These are phyloP conservation scores for Clitoria ternatea DNA, from an alignment of 306 rosid species.

Conservation along the genomic window DNA sequence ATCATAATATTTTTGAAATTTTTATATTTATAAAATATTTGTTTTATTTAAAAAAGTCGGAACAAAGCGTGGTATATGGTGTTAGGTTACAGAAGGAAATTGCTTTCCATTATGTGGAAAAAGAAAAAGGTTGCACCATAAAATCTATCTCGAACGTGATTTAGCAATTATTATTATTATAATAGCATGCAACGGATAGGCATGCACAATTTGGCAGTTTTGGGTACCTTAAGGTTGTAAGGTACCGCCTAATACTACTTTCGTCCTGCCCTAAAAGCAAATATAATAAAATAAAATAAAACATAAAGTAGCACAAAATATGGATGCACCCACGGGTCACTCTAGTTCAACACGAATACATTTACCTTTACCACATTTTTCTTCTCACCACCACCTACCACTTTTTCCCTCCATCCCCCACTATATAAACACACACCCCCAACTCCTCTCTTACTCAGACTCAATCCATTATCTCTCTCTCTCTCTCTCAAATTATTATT, in stretches of 20 bases:
- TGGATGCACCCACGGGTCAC: conserved; percentile 12
- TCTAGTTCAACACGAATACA: neutral
- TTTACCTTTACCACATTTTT: neutral
- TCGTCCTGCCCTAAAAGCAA: neutral
- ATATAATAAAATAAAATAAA: neutral
- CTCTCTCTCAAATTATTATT: conserved; percentile 9
- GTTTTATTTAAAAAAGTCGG: too few species aligned
- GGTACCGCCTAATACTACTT: neutral
- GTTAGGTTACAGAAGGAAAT: too few species aligned
- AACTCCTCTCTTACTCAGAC: neutral
- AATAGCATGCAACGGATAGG: neutral
- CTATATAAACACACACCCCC: neutral
- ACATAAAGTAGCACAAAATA: conserved; percentile 14
- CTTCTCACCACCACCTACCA: neutral
- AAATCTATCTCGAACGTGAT: neutral
- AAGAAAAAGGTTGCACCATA: neutral
- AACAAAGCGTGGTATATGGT: too few species aligned
- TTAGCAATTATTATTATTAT: too few species aligned
- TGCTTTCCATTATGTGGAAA: too few species aligned
- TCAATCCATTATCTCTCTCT: neutral
- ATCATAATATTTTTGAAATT: too few species aligned
- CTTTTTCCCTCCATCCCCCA: neutral
- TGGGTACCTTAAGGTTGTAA: neutral
- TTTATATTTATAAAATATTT: neutral
- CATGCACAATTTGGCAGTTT: neutral